Conservation (phyloP, 352 stramenopile genomes). For the Pythium phragmitis region DNA sequence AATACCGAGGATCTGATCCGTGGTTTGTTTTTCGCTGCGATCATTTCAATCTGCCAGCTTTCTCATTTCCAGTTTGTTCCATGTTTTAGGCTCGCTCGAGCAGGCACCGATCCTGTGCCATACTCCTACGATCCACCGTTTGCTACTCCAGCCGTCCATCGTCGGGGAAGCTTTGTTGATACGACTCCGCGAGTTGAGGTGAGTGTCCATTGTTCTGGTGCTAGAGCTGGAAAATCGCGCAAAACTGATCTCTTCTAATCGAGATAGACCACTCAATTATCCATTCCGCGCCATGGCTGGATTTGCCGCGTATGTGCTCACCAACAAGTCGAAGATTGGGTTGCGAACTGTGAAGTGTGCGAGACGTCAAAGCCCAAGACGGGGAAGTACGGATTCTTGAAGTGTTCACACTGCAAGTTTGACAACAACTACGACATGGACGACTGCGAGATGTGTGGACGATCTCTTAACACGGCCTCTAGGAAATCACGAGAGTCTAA, state of each 20-base stretch:
- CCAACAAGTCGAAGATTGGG: constrained; percentile 68
- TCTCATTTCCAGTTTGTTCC: neutral
- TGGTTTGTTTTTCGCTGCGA: constrained; percentile 3
- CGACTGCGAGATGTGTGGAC: constrained; percentile 66
- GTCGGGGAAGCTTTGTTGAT: constrained; percentile 32
- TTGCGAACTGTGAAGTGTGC: constrained; percentile 69
- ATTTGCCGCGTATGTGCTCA: constrained; percentile 68
- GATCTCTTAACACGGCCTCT: constrained; percentile 32
- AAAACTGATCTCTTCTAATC: neutral
- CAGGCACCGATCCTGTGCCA: neutral
- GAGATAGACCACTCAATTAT: neutral
- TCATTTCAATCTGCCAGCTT: neutral
- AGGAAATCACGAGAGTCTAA: constrained; percentile 35
- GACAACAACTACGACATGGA: constrained; percentile 78
- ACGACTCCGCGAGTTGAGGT: constrained; percentile 33
- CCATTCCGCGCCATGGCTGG: constrained; percentile 47
- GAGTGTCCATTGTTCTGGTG: neutral
- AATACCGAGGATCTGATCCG: constrained; percentile 4
- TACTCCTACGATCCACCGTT: constrained; percentile 31
- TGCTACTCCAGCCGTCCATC: constrained; percentile 33
- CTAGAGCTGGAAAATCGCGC: neutral
- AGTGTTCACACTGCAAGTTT: constrained; percentile 67
- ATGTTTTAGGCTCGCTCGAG: neutral
- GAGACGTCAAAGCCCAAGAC: constrained; percentile 61
- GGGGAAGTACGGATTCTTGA: constrained; percentile 50